phyloP scores from a whole-genome alignment of 176 grass and related monocot species.

The Eleusine coracana region DNA sequence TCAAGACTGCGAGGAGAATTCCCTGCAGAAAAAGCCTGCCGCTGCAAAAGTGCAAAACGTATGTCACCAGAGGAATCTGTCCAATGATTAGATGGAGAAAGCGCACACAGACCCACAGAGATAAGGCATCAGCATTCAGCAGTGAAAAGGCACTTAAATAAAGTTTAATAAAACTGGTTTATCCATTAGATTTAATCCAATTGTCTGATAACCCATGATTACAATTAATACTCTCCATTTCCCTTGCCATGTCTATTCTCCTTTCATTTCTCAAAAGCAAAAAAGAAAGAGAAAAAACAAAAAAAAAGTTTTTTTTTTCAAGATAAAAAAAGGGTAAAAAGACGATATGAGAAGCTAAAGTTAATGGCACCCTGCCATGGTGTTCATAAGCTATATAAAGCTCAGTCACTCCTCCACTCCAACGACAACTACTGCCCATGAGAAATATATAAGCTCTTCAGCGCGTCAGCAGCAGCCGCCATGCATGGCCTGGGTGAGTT shows the following conservation, averaged over 20 bases:
- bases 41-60: background rate
- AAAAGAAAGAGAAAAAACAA: background rate
- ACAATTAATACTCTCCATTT: background rate
- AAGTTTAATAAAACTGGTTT: background rate
- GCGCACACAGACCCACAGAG: background rate
- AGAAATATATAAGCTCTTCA: background rate
- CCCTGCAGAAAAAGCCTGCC: background rate
- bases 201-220: background rate
- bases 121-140: background rate
- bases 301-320: background rate
- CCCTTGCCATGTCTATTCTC: conserved; percentile 32
- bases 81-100: background rate
- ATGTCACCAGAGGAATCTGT: background rate
- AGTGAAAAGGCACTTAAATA: background rate
- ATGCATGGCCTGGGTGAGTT: background rate
- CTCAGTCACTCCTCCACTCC: conserved; percentile 12
- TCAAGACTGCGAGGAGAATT: background rate
- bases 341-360: background rate
- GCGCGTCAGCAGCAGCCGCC: background rate
- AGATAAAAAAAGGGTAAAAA: background rate
- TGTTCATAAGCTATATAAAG: conserved; percentile 14
- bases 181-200: background rate
- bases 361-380: conserved; percentile 25
- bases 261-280: conserved; percentile 24
- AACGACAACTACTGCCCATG: background rate